phyloP scores from a whole-genome alignment of 208 protist species.

The Leptomonas pyrrhocoris region DNA sequence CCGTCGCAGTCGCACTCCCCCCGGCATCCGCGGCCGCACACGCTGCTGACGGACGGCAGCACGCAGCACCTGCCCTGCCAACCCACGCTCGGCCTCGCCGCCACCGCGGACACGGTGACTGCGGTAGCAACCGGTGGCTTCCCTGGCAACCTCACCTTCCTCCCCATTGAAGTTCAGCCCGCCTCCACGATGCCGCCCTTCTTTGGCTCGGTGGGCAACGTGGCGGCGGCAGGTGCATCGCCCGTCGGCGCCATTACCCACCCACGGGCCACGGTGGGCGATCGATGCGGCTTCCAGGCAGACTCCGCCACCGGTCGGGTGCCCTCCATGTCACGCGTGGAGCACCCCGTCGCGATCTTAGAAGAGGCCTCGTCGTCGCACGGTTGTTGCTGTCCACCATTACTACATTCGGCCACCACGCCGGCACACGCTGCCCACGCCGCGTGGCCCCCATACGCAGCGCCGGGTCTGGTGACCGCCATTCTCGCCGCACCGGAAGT shows the following conservation, averaged over 20 bases:
- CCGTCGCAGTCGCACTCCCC: not conserved
- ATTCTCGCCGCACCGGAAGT: constrained; percentile 32
- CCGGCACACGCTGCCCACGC: not conserved
- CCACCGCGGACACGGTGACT: too few relatives aligned
- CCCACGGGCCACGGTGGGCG: not conserved
- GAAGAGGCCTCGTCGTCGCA: not conserved
- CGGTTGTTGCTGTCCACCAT: not conserved
- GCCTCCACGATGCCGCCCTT: constrained; percentile 10
- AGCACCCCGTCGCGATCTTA: not conserved
- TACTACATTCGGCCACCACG: not conserved
- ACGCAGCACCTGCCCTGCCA: not conserved
- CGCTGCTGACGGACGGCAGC: not conserved
- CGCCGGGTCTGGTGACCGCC: constrained; percentile 18
- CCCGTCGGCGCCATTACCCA: not conserved
- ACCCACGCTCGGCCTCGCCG: not conserved
- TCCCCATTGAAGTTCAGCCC: constrained; percentile 28
- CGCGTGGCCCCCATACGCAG: not conserved
- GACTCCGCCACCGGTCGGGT: not conserved
- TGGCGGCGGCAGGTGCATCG: not conserved
- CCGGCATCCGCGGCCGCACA: not conserved
- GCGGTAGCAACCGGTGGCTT: not conserved
- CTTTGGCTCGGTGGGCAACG: constrained; percentile 4
- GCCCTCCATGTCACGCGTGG: constrained; percentile 1
- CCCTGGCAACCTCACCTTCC: constrained; percentile 19
- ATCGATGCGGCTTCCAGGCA: not conserved